Evolutionary conservation across 2,329 filamentous ascomycete genomes (phyloP).

Genomic region (Fusarium beomiforme): DNA sequence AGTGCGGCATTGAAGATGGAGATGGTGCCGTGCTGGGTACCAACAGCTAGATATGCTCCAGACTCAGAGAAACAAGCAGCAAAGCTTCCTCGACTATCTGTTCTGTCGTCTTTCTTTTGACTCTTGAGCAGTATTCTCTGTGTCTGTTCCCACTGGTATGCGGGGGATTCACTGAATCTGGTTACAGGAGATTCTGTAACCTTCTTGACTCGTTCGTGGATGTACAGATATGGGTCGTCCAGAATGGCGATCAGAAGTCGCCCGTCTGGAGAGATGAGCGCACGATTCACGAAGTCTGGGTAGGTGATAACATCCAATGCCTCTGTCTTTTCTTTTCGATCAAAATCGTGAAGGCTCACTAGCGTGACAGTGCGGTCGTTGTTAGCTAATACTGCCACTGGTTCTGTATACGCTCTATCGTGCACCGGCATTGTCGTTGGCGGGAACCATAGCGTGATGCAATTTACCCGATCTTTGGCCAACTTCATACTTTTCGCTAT

Average conservation of each 20-base stretch:
- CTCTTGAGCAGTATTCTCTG: slow-evolving; percentile 67
- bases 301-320: slow-evolving; percentile 77
- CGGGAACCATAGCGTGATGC: slow-evolving; percentile 71
- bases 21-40: slow-evolving; percentile 83
- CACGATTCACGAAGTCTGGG: slow-evolving; percentile 90
- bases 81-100: slow-evolving; percentile 74
- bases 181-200: slow-evolving; percentile 41
- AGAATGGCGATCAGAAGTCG: slow-evolving; percentile 83
- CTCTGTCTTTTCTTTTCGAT: slow-evolving; percentile 55
- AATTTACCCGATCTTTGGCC: slow-evolving; percentile 71
- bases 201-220: slow-evolving; percentile 70
- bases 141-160: slow-evolving; percentile 62
- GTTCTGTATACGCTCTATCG: slow-evolving; percentile 56
- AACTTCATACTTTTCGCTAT: slow-evolving; percentile 63
- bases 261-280: slow-evolving; percentile 91
- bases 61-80: slow-evolving; percentile 80
- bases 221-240: slow-evolving; percentile 86
- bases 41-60: slow-evolving; percentile 77
- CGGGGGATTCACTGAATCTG: slow-evolving; percentile 39
- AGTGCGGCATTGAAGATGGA: slow-evolving; percentile 73
- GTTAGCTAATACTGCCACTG: slow-evolving; percentile 82
- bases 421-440: slow-evolving; percentile 46
- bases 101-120: slow-evolving; percentile 63
- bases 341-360: slow-evolving; percentile 76
- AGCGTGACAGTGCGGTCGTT: slow-evolving; percentile 91